A percentile compares a stretch with the other conserved stretches of the same genome.
These are phyloP conservation scores for Grosmannia penicillata DNA, from an alignment of 2,329 filamentous ascomycete genomes.

Conservation along the genomic window DNA sequence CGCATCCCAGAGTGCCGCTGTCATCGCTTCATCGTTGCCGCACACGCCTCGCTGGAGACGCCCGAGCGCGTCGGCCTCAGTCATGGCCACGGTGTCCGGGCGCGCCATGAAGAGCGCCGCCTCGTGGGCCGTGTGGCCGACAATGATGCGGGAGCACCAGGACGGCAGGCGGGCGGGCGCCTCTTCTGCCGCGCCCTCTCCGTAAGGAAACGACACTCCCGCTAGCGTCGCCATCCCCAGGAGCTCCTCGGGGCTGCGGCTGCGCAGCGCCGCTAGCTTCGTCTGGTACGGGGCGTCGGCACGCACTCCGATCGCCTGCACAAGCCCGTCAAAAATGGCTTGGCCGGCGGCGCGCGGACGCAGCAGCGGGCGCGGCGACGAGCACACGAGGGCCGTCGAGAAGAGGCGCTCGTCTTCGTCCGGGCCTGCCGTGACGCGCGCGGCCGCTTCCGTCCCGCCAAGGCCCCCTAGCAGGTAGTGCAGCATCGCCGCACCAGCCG, in stretches of 20 bases:
- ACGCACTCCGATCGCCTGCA: neutral
- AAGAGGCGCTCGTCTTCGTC: constrained; percentile 25
- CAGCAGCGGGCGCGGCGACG: neutral
- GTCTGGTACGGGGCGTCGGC: neutral
- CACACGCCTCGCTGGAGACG: neutral
- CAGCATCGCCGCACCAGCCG: constrained; percentile 35
- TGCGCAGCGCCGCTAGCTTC: constrained; percentile 2
- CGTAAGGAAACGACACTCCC: neutral
- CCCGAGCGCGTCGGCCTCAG: neutral
- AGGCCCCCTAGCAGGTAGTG: constrained; percentile 28
- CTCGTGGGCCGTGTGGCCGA: constrained; percentile 3
- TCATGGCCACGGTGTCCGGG: neutral
- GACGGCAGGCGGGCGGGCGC: neutral
- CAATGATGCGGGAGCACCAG: constrained; percentile 2
- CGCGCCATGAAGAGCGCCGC: neutral
- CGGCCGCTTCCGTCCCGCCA: too few relatives aligned
- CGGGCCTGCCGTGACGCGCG: too few relatives aligned
- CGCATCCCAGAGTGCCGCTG: neutral
- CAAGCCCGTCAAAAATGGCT: constrained; percentile 3
- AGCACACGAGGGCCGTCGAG: constrained; percentile 15
- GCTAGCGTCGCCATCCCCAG: neutral
- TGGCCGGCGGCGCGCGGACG: constrained; percentile 1
- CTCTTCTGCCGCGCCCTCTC: neutral
- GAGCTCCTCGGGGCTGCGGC: neutral
- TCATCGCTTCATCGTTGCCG: neutral